A percentile compares a stretch with the other conserved stretches of the same genome.
These are phyloP conservation scores for Aspergillus phoenicis DNA, from an alignment of 2,329 filamentous ascomycete genomes.

Conservation along the genomic window DNA sequence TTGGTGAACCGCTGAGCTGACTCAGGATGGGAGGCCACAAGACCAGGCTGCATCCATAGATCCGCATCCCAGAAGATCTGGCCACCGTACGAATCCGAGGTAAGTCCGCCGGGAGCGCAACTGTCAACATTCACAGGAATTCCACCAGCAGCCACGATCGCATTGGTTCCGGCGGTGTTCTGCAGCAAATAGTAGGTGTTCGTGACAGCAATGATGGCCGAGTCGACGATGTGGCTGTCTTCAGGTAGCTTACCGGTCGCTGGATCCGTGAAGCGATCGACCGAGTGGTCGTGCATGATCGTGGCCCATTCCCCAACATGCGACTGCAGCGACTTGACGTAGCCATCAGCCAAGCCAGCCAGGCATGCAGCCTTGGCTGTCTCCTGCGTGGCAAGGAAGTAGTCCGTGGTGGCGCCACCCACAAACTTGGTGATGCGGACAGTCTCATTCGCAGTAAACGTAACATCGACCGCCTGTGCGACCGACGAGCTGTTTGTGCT, in stretches of 20 bases:
- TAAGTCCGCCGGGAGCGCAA: constrained; percentile 68
- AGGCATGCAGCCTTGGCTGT: constrained; percentile 60
- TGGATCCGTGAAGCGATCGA: constrained; percentile 64
- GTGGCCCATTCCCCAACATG: constrained; percentile 65
- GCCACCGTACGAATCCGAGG: constrained; percentile 68
- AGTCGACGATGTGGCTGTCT: constrained; percentile 59
- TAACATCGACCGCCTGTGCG: constrained; percentile 61
- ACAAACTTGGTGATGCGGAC: constrained; percentile 67
- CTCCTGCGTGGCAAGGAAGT: constrained; percentile 60
- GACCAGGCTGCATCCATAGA: constrained; percentile 68
- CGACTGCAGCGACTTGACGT: constrained; percentile 54
- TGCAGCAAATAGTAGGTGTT: constrained; percentile 53
- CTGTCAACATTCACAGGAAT: constrained; percentile 62
- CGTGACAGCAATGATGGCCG: constrained; percentile 51
- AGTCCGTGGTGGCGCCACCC: constrained; percentile 69
- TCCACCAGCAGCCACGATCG: constrained; percentile 53
- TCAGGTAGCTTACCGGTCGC: constrained; percentile 59
- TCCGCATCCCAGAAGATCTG: constrained; percentile 68
- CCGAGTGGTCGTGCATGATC: constrained; percentile 62
- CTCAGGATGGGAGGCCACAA: constrained; percentile 65
- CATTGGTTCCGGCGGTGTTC: constrained; percentile 57
- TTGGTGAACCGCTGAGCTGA: constrained; percentile 65
- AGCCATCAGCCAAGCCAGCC: constrained; percentile 57
- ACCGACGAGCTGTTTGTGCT: constrained; percentile 64
- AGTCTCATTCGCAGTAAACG: constrained; percentile 55